Conservation (phyloP, 2,329 filamentous ascomycete species). For the Pseudopyricularia javanii region DNA sequence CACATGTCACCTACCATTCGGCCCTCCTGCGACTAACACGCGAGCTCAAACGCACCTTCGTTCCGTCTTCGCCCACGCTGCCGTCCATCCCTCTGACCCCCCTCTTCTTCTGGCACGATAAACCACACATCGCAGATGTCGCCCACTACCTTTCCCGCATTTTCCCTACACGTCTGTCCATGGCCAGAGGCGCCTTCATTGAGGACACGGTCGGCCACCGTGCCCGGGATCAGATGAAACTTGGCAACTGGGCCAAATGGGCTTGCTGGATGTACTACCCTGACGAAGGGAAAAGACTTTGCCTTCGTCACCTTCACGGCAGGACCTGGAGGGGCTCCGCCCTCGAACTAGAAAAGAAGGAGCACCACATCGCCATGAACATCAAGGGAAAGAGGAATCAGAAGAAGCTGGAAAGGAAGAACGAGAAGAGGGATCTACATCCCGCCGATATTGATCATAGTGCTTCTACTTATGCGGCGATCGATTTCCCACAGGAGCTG, state of each 20-base stretch:
- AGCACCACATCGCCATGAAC: constrained; percentile 1
- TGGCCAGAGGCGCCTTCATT: constrained; percentile 40
- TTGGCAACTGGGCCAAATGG: constrained; percentile 37
- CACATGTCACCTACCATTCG: constrained; percentile 29
- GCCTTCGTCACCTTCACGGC: constrained; percentile 37
- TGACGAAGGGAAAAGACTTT: constrained; percentile 27
- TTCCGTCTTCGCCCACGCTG: constrained; percentile 2
- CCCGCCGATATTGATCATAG: background rate
- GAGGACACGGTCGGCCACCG: constrained; percentile 43
- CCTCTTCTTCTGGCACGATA: constrained; percentile 48
- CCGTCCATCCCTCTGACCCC: constrained; percentile 33
- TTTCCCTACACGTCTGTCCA: constrained; percentile 35
- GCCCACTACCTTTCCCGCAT: constrained; percentile 35
- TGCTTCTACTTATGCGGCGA: background rate
- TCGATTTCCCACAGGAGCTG: background rate
- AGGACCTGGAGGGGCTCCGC: constrained; percentile 34
- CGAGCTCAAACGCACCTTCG: constrained; percentile 27
- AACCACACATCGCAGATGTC: constrained; percentile 37
- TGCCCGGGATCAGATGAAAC: constrained; percentile 43
- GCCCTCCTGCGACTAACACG: constrained; percentile 27
- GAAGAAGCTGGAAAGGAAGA: background rate
- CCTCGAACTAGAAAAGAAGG: constrained; percentile 8
- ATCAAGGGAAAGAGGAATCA: constrained; percentile 1
- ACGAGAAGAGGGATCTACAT: background rate
- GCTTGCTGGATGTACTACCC: constrained; percentile 44